These are phyloP conservation scores for Beauveria asiatica DNA, from an alignment of 2,329 filamentous ascomycete species.

Conservation along the genomic window DNA sequence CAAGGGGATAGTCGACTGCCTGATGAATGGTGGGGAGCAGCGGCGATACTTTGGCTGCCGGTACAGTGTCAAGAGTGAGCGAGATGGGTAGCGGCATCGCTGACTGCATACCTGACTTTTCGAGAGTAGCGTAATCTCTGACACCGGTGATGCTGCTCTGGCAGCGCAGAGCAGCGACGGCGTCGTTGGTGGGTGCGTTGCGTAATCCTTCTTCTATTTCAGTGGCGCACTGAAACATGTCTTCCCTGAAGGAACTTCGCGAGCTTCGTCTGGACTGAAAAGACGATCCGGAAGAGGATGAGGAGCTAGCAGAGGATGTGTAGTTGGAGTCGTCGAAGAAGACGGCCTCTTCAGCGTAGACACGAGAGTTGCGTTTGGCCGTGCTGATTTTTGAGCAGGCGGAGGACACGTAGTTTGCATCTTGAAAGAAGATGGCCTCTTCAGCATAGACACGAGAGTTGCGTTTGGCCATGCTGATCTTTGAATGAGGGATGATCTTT, in stretches of 20 bases:
- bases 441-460: conserved; percentile 17
- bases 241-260: conserved; percentile 22
- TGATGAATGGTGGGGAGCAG: conserved; percentile 1
- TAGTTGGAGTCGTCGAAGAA: conserved; percentile 11
- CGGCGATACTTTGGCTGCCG: background rate
- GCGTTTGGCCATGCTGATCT: conserved; percentile 18
- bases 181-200: background rate
- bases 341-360: conserved; percentile 15
- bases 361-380: conserved; percentile 19
- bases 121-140: background rate
- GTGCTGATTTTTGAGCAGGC: conserved; percentile 12
- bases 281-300: conserved; percentile 14
- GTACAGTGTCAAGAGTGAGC: background rate
- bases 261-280: conserved; percentile 23
- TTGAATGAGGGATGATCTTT: too few relatives aligned
- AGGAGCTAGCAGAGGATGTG: background rate
- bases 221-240: conserved; percentile 14
- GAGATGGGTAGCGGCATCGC: background rate
- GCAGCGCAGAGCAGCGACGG: background rate
- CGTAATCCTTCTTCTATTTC: conserved; percentile 19
- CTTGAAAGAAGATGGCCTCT: conserved; percentile 8
- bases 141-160: background rate
- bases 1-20: conserved; percentile 13
- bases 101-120: conserved; percentile 9
- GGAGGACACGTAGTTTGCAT: too few relatives aligned